Evolutionary conservation across 257 asterid species (phyloP).

Genomic region (Prunella vulgaris): DNA sequence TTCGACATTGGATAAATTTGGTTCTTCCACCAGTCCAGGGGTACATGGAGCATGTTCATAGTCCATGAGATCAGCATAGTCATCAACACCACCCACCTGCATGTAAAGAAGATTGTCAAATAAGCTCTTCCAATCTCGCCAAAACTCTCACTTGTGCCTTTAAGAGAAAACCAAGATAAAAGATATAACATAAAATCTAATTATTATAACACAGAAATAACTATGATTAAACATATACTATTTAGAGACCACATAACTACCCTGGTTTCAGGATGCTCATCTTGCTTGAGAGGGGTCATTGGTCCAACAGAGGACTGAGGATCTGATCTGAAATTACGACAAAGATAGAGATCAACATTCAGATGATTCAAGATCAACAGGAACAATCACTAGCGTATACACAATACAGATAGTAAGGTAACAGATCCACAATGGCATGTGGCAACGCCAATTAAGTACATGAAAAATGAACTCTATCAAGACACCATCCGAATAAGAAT

Average conservation of each 20-base stretch:
- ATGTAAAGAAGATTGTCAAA: slow-evolving; percentile 1
- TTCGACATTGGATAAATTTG: slow-evolving; percentile 66
- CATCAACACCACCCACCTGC: slow-evolving; percentile 55
- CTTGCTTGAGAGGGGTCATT: slow-evolving; percentile 53
- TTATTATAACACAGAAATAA: background rate
- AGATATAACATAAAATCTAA: background rate
- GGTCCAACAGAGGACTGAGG: slow-evolving; percentile 61
- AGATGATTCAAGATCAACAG: slow-evolving; percentile 19
- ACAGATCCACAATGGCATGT: background rate
- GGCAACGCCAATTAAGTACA: background rate
- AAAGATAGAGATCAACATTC: slow-evolving; percentile 15
- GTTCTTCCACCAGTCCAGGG: slow-evolving; percentile 82
- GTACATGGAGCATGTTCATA: slow-evolving; percentile 91
- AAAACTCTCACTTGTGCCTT: background rate
- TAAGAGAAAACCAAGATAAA: background rate
- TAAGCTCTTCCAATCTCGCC: background rate
- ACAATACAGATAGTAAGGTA: slow-evolving; percentile 2
- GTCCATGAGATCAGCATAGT: slow-evolving; percentile 54
- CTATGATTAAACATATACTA: background rate
- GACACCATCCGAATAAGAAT: background rate
- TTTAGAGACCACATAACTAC: slow-evolving; percentile 36
- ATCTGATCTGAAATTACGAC: slow-evolving; percentile 55
- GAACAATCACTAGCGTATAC: slow-evolving; percentile 14
- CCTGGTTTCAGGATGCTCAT: slow-evolving; percentile 48
- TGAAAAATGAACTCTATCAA: background rate